Evolutionary conservation across 306 rosid genomes (phyloP).

Genomic region (Macrotyloma uniflorum): DNA sequence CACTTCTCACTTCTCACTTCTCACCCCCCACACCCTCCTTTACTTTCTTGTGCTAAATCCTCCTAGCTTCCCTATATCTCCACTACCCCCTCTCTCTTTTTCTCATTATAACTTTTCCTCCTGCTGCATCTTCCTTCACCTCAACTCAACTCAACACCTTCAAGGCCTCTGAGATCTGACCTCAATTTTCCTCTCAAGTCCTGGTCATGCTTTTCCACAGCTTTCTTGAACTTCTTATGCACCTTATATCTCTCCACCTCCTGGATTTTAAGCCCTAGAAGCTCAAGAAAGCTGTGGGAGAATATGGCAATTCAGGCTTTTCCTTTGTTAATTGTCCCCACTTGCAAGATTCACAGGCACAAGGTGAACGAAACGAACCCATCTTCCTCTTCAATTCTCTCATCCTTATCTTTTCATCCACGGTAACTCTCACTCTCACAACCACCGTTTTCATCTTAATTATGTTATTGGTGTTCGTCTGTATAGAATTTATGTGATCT

Average conservation of each 20-base stretch:
- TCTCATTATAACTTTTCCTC: constrained; percentile 3
- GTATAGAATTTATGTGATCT: not conserved
- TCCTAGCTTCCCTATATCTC: not conserved
- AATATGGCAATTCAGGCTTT: constrained; percentile 74
- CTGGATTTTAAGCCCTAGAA: constrained; percentile 47
- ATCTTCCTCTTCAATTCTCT: not conserved
- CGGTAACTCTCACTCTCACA: constrained; percentile 34
- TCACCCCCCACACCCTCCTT: not conserved
- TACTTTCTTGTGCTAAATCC: constrained; percentile 3
- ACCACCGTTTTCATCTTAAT: not conserved
- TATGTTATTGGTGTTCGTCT: not conserved
- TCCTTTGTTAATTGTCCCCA: not conserved
- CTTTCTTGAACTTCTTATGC: constrained; percentile 94
- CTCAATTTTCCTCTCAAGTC: constrained; percentile 48
- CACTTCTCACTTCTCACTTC: not conserved
- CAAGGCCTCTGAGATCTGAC: constrained; percentile 49
- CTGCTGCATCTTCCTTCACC: not conserved
- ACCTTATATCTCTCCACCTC: constrained; percentile 15
- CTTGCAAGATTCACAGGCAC: constrained; percentile 22
- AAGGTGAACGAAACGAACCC: constrained; percentile 1
- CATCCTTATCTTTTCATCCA: not conserved
- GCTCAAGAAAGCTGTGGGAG: constrained; percentile 99
- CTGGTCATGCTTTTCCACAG: constrained; percentile 98
- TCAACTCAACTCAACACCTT: not conserved
- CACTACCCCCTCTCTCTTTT: not conserved